Percentiles rank a stretch among this genome's conserved stretches.
Conservation (phyloP, 2,329 filamentous ascomycete genomes). For the Sporothrix inflata region DNA sequence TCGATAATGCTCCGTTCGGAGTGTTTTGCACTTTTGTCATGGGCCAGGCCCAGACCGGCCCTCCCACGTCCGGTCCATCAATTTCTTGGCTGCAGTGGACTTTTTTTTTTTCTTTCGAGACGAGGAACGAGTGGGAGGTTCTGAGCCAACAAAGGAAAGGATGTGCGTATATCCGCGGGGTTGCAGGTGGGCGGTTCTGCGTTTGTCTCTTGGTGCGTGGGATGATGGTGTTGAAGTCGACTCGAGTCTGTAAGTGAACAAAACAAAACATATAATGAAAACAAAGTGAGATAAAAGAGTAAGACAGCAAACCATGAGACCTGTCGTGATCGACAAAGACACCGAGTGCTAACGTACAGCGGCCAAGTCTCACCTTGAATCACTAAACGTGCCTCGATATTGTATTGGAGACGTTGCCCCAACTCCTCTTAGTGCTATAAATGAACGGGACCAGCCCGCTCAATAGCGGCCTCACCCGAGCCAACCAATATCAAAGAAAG, state of each 20-base stretch:
- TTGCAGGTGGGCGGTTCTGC: neutral
- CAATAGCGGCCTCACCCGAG: slow-evolving; percentile 22
- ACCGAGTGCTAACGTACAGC: neutral
- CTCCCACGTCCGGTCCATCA: neutral
- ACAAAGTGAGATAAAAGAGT: neutral
- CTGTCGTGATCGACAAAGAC: neutral
- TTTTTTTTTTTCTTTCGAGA: neutral
- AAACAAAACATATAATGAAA: slow-evolving; percentile 10
- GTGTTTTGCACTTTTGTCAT: neutral
- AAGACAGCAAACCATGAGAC: neutral
- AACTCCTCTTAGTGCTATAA: neutral
- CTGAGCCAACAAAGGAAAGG: neutral
- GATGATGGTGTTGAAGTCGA: neutral
- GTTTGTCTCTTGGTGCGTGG: slow-evolving; percentile 5
- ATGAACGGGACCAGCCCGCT: slow-evolving; percentile 13
- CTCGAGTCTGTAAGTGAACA: neutral
- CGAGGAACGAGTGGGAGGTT: neutral
- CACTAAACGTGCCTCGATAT: neutral
- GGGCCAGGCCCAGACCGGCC: neutral
- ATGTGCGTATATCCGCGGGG: neutral
- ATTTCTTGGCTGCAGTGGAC: neutral
- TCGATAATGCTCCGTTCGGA: neutral
- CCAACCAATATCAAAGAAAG: neutral
- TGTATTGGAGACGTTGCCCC: neutral
- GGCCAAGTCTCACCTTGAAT: neutral